Conservation (phyloP, 108 stramenopile genomes). For the Asterionellopsis glacialis region DNA sequence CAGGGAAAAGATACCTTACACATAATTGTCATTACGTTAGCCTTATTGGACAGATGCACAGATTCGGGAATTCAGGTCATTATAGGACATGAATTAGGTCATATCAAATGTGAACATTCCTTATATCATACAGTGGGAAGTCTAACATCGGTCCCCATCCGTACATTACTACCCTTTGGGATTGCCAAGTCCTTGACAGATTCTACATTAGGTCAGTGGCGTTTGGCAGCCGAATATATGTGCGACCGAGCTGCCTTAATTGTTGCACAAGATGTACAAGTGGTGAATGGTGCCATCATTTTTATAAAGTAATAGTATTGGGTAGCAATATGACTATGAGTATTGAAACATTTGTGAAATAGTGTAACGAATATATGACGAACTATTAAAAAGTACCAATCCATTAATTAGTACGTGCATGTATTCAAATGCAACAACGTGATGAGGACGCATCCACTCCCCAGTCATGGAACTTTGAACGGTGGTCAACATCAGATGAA, state of each 20-base stretch:
- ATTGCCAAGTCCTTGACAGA: constrained; percentile 28
- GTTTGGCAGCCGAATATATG: constrained; percentile 68
- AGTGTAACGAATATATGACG: too few relatives aligned
- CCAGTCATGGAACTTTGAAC: too few relatives aligned
- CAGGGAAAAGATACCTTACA: too few relatives aligned
- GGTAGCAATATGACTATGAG: too few relatives aligned
- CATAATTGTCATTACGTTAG: constrained; percentile 58
- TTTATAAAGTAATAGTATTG: too few relatives aligned
- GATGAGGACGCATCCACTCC: too few relatives aligned
- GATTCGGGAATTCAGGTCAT: constrained; percentile 55
- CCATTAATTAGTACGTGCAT: too few relatives aligned
- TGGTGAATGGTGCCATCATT: constrained; percentile 58
- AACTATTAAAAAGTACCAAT: too few relatives aligned
- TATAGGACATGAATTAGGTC: constrained; percentile 72
- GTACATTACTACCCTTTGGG: constrained; percentile 27
- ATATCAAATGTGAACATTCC: constrained; percentile 78
- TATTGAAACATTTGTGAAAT: too few relatives aligned
- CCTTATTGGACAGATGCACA: constrained; percentile 49
- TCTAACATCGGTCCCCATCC: constrained; percentile 35
- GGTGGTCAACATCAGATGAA: too few relatives aligned
- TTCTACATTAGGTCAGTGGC: constrained; percentile 46
- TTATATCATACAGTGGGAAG: constrained; percentile 63
- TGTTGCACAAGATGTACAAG: constrained; percentile 57
- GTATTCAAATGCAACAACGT: too few relatives aligned
- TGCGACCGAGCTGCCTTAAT: constrained; percentile 73